Percentiles rank a stretch among this genome's conserved stretches.
phyloP scores from a whole-genome alignment of 345 rosid genomes.

The Citrus sp. region DNA sequence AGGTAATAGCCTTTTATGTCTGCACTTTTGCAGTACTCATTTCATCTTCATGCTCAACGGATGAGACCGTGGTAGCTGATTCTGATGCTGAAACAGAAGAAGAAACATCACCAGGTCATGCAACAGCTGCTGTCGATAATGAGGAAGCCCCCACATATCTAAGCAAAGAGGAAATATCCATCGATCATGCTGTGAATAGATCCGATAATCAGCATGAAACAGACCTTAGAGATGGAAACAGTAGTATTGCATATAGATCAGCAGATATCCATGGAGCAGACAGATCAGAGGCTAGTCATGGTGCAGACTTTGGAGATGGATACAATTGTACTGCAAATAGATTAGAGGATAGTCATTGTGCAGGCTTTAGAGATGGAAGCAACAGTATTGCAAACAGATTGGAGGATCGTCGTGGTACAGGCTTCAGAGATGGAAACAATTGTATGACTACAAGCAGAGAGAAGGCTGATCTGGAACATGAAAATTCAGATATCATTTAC shows the following conservation, averaged over 20 bases:
- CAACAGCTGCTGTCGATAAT: slow-evolving; percentile 22
- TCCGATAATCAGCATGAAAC: background rate
- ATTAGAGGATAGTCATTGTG: slow-evolving; percentile 22
- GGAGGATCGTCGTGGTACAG: slow-evolving; percentile 23
- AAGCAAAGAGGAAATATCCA: slow-evolving; percentile 24
- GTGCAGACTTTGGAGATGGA: slow-evolving; percentile 15
- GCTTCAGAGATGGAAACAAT: slow-evolving; percentile 19
- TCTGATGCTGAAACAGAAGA: slow-evolving; percentile 70
- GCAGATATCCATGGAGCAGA: slow-evolving; percentile 21
- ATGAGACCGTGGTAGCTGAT: slow-evolving; percentile 93
- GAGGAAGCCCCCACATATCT: slow-evolving; percentile 26
- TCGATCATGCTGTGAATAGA: slow-evolving; percentile 15
- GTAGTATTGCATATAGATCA: slow-evolving; percentile 20
- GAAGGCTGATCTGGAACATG: slow-evolving; percentile 42
- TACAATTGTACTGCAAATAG: slow-evolving; percentile 21
- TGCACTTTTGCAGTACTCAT: slow-evolving; percentile 54
- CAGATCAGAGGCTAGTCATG: slow-evolving; percentile 22
- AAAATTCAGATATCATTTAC: slow-evolving; percentile 66
- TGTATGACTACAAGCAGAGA: slow-evolving; percentile 32
- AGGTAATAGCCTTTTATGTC: background rate
- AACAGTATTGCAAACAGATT: slow-evolving; percentile 20
- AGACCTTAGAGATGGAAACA: slow-evolving; percentile 12
- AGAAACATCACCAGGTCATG: slow-evolving; percentile 42
- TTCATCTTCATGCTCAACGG: slow-evolving; percentile 94
- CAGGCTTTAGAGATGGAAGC: slow-evolving; percentile 16